Evolutionary conservation across 2,329 filamentous ascomycete genomes (phyloP), one percentile per base, ranked within the genome.

Genomic region (Cytospora piceicola): DNA sequence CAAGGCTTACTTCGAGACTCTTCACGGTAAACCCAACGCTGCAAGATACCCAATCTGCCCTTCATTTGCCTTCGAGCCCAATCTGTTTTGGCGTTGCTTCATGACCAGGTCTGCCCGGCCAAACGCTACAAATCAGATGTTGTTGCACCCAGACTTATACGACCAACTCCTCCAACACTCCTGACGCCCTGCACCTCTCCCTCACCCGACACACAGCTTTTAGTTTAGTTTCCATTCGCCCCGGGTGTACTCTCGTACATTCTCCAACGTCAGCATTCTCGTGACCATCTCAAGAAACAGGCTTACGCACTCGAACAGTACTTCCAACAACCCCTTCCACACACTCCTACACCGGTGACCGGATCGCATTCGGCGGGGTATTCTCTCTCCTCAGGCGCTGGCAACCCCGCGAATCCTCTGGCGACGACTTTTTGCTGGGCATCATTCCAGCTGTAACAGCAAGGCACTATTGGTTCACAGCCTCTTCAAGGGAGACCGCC

Each of bases 401-500:
- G 56, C 36, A 60, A 54, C 53, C 65, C 59, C 63, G 55, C 42
- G 55, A 53, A 63, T 46, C 46, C 30, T 53, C 49, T 63, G 29
- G 36, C 34, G 58, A 66, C 59, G 42, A 66, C 61, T 49, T 42
- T 34, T 54, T 39, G 60, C 60, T 61, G 58, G 46, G 49, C 46
- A 36, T 61, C 66, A 66, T 63, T 63, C 63, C 58, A 63, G 58
- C 58, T 56, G 55, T 51, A 53, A 58, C 66, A 42, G 32, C 34
- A 49, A 24, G 24, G 42, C 56, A 39, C 30, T 14, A 27, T 27
- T 62, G 27, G 27, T 46, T 60, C 49, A 52, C 32, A 64, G 52
- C 54, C 36, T 34, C 58, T 51, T 34, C 55, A 58, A 52, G 54
- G 36, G 55, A 63, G 57, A 58, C 69, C 74, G 73, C 76, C 76